Conservation (phyloP, 1,284 basidiomycete genomes). For the Limonomyces culmigenus region DNA sequence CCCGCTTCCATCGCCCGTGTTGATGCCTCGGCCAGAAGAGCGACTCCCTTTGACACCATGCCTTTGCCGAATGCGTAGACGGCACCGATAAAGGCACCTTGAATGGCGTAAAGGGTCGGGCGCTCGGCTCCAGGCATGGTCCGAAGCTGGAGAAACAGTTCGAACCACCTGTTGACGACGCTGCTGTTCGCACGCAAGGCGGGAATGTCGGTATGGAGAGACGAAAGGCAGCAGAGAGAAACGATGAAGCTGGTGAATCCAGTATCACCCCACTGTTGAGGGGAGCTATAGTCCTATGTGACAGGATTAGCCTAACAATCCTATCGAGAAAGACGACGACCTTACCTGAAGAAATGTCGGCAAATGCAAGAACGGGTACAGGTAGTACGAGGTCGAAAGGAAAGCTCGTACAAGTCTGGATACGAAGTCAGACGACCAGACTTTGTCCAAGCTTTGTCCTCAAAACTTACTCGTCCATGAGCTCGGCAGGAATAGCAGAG, state of each 20-base stretch:
- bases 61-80: slow-evolving; percentile 81
- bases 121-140: slow-evolving; percentile 75
- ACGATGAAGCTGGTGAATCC: slow-evolving; percentile 86
- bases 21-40: slow-evolving; percentile 68
- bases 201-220: slow-evolving; percentile 78
- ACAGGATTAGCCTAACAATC: slow-evolving; percentile 4
- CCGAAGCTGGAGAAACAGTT: slow-evolving; percentile 69
- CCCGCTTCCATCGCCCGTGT: slow-evolving; percentile 78
- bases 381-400: slow-evolving; percentile 80
- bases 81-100: slow-evolving; percentile 73
- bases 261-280: slow-evolving; percentile 83
- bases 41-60: slow-evolving; percentile 73
- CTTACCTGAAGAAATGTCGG: slow-evolving; percentile 70
- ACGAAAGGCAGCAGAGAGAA: slow-evolving; percentile 75
- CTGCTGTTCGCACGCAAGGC: slow-evolving; percentile 66
- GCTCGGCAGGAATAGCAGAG: slow-evolving; percentile 62
- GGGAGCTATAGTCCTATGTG: slow-evolving; percentile 72
- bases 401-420: slow-evolving; percentile 60
- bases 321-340: slow-evolving; percentile 7
- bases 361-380: slow-evolving; percentile 81
- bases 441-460: slow-evolving; percentile 4
- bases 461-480: slow-evolving; percentile 66
- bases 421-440: slow-evolving; percentile 5
- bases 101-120: slow-evolving; percentile 79
- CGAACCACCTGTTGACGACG: slow-evolving; percentile 86